Percentiles rank a stretch among this genome's conserved stretches.
These are phyloP conservation scores for Melaleuca quinquenervia DNA, from an alignment of 345 rosid species.

Conservation along the genomic window DNA sequence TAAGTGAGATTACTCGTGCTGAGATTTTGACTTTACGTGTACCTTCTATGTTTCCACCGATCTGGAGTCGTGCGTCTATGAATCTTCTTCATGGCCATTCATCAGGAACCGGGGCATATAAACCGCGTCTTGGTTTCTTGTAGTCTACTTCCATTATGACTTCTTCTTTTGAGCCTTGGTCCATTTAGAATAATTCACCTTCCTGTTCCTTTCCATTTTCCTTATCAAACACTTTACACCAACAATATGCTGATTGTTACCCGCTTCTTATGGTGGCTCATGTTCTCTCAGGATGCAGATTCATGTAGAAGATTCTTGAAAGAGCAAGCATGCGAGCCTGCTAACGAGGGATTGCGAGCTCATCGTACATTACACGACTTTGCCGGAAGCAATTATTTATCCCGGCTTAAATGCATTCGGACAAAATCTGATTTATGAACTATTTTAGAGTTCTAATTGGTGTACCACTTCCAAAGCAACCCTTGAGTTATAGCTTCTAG, in stretches of 20 bases:
- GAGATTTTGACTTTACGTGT: neutral
- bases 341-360: conserved; percentile 28
- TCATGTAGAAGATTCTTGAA: conserved; percentile 38
- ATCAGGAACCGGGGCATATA: neutral
- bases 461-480: neutral
- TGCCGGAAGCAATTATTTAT: conserved; percentile 74
- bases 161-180: neutral
- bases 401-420: conserved; percentile 54
- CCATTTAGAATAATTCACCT: neutral
- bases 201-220: neutral
- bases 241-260: neutral
- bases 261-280: neutral
- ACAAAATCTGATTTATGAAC: conserved; percentile 13
- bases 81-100: neutral
- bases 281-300: conserved; percentile 47
- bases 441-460: neutral
- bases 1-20: neutral
- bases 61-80: neutral
- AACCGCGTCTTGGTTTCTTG: neutral
- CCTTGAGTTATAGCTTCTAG: neutral
- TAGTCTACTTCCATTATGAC: neutral
- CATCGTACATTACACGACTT: conserved; percentile 75
- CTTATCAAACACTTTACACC: neutral
- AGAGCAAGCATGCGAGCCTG: conserved; percentile 32
- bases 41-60: neutral